Base-by-base conservation (phyloP, 2,329 filamentous ascomycete species). In the Cladophialophora yegresii region DNA sequence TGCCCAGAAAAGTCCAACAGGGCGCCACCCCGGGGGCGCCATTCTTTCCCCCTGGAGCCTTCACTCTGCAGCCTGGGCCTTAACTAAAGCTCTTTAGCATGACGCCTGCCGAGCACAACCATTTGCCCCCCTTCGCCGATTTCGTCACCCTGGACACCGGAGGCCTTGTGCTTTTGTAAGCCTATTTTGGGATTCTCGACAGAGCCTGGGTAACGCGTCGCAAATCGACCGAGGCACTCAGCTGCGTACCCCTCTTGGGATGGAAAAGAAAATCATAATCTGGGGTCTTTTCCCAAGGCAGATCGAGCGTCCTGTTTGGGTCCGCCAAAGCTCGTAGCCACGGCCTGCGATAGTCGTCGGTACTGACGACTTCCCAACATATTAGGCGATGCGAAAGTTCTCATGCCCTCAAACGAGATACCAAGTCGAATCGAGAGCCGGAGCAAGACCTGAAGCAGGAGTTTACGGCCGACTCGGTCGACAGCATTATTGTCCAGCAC, bases 41-140 rank as follows among this genome's bases (percentile, higher is more conserved):
- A 16, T 36, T 20, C 40, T 47, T 7, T 2, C 43, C 43, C 55
- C 55, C 55, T 58, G 40, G 30, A 58, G 36, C 23, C 30, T 47
- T 13, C 28, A 28, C 3, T 12, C 13, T 12, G 33, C 10, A 43
- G 36, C 10, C 36, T 20, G 36, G 36, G 36, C 13, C 16, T 7
- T 43, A 43, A 43, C 16, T 43, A 43, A 43, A 43, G 36, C 16
- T 43, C 16, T 6, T 43, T 43, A 12, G 36, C 7, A 58, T 58
- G 55, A 58, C 55, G 55, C 55, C 55, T 49, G 55, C 55, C 55
- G 40, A 58, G 55, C 3, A 32, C 33, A 58, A 28, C 55, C 55
- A 49, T 45, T 23, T 12, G 23, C 45, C 40, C 40, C 36, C 22
- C 23, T 1, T 16, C 20, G 30, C 55, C 26, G 54, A 43, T 47